Evolutionary conservation across 2,329 filamentous ascomycete species (phyloP).

Genomic region (Stenocarpella maydis): DNA sequence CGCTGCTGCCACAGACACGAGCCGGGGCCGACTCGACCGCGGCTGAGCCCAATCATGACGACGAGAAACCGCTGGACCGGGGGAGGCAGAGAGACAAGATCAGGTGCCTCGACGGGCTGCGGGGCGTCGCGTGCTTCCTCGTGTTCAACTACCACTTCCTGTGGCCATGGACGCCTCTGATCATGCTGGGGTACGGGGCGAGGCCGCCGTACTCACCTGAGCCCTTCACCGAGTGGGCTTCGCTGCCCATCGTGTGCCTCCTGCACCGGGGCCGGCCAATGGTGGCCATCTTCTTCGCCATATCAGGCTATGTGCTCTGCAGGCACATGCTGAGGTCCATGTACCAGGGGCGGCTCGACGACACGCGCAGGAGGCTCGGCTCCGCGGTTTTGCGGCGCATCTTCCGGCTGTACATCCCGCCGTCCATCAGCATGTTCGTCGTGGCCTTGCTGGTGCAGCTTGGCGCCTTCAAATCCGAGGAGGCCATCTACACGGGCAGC

Average conservation of each 20-base stretch:
- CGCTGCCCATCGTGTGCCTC: constrained; percentile 51
- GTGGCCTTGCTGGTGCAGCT: constrained; percentile 50
- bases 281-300: constrained; percentile 54
- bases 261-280: constrained; percentile 51
- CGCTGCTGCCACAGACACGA: constrained; percentile 19
- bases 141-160: constrained; percentile 55
- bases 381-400: constrained; percentile 49
- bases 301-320: constrained; percentile 53
- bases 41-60: neutral
- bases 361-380: constrained; percentile 47
- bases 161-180: constrained; percentile 50
- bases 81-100: constrained; percentile 46
- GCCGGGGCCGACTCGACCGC: neutral
- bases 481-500: constrained; percentile 47
- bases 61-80: constrained; percentile 17
- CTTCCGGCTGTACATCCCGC: constrained; percentile 51
- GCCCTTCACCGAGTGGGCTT: constrained; percentile 44
- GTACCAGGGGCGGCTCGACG: constrained; percentile 46
- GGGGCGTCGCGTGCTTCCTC: constrained; percentile 52
- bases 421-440: constrained; percentile 51
- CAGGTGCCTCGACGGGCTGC: constrained; percentile 50
- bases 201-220: constrained; percentile 47
- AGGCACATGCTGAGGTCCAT: constrained; percentile 49
- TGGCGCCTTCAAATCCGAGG: constrained; percentile 48
- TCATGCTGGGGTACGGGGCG: constrained; percentile 52